These are phyloP conservation scores for Tuber melanosporum DNA, from an alignment of 495 filamentous ascomycete genomes.

Conservation along the genomic window DNA sequence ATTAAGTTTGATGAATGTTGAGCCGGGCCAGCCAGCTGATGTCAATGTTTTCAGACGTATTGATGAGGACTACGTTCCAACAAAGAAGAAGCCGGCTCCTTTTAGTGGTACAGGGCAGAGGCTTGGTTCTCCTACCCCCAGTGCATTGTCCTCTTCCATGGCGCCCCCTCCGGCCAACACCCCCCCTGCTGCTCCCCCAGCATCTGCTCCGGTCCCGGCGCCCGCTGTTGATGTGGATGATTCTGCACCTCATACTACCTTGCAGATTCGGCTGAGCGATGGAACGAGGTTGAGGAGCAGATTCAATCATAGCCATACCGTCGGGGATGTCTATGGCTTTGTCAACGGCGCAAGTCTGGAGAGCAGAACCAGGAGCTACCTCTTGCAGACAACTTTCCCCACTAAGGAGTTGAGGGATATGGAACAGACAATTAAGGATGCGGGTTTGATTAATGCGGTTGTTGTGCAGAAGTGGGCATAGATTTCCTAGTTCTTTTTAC, in stretches of 20 bases:
- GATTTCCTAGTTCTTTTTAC: conserved; percentile 13
- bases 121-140: conserved; percentile 86
- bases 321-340: conserved; percentile 86
- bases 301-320: conserved; percentile 86
- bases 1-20: conserved; percentile 79
- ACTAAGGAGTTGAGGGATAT: conserved; percentile 85
- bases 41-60: conserved; percentile 76
- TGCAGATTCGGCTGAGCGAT: conserved; percentile 86
- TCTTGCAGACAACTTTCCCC: conserved; percentile 90
- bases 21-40: conserved; percentile 77
- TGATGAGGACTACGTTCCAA: conserved; percentile 70
- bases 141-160: conserved; percentile 45
- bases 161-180: conserved; percentile 41
- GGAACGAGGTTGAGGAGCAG: conserved; percentile 77
- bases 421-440: conserved; percentile 54
- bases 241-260: conserved; percentile 65
- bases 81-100: conserved; percentile 80
- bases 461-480: conserved; percentile 71
- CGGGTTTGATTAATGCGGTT: conserved; percentile 63
- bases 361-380: conserved; percentile 59
- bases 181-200: conserved; percentile 43
- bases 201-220: conserved; percentile 44
- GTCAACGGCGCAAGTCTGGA: conserved; percentile 60
- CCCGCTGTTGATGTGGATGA: conserved; percentile 59
- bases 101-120: conserved; percentile 77